These are phyloP conservation scores for Marasmius fiardii DNA, from an alignment of 1,284 basidiomycete species.

Conservation along the genomic window DNA sequence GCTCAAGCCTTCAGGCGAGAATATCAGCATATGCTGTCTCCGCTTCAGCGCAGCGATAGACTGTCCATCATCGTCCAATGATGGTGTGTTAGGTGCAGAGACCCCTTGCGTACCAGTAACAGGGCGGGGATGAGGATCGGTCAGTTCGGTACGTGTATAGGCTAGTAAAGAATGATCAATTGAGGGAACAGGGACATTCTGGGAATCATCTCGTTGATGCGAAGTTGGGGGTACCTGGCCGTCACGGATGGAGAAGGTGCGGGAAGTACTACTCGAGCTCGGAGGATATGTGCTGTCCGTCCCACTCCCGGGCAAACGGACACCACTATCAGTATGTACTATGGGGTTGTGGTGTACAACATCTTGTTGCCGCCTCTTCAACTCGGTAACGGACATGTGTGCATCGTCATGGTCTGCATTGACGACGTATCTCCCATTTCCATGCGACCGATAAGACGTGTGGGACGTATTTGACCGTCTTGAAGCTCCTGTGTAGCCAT, in stretches of 20 bases:
- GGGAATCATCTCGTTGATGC: neutral
- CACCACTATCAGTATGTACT: slow-evolving; percentile 12
- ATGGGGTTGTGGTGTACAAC: slow-evolving; percentile 2
- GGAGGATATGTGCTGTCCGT: neutral
- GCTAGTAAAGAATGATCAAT: neutral
- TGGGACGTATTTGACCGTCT: neutral
- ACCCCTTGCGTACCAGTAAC: neutral
- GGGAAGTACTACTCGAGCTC: neutral
- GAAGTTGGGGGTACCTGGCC: too few species aligned
- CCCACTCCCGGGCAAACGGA: neutral
- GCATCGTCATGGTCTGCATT: neutral
- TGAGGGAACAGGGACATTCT: neutral
- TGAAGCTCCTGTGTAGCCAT: neutral
- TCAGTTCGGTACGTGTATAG: neutral
- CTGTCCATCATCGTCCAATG: neutral
- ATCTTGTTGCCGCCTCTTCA: slow-evolving; percentile 6
- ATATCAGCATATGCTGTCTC: neutral
- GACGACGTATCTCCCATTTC: neutral
- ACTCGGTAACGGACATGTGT: slow-evolving; percentile 3
- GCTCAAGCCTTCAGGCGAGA: neutral
- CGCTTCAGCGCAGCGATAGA: neutral
- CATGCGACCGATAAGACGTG: neutral
- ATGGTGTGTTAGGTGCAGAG: neutral
- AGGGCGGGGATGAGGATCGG: neutral
- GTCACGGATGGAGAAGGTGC: too few species aligned